Percentiles rank a stretch among this genome's conserved stretches.
Conservation (phyloP, 495 filamentous ascomycete species). For the Hyphodiscus hymeniophilus region DNA sequence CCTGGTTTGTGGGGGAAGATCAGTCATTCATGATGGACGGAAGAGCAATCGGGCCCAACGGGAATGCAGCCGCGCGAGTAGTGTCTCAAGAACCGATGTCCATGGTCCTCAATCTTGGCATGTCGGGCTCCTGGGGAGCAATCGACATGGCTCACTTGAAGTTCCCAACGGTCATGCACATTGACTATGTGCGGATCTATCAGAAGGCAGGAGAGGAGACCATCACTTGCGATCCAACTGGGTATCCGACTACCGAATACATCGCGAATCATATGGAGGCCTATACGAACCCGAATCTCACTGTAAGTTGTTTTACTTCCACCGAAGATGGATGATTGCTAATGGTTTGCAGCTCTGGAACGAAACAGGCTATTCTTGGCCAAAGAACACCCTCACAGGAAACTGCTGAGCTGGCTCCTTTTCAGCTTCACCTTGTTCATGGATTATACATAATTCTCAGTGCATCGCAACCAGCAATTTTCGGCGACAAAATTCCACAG, state of each 20-base stretch:
- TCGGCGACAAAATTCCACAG: too few relatives aligned
- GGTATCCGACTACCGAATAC: constrained; percentile 61
- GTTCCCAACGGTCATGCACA: constrained; percentile 59
- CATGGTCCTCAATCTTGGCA: constrained; percentile 65
- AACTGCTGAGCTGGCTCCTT: constrained; percentile 8
- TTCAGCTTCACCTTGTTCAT: background rate
- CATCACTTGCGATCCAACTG: constrained; percentile 65
- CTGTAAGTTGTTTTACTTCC: constrained; percentile 23
- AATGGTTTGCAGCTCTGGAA: constrained; percentile 31
- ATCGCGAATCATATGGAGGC: constrained; percentile 54
- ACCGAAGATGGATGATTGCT: background rate
- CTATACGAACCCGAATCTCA: constrained; percentile 61
- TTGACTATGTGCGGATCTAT: constrained; percentile 72
- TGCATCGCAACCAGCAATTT: background rate
- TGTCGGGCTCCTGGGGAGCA: constrained; percentile 54
- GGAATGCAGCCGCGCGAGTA: constrained; percentile 60
- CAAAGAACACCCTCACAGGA: constrained; percentile 34
- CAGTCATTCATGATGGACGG: constrained; percentile 61
- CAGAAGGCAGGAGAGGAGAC: constrained; percentile 47
- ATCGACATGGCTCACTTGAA: constrained; percentile 47
- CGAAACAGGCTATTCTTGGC: constrained; percentile 36
- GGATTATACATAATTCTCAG: background rate
- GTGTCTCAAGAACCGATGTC: constrained; percentile 66
- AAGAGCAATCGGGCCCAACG: constrained; percentile 60
- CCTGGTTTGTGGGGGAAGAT: constrained; percentile 60